phyloP scores from a whole-genome alignment of 2,329 filamentous ascomycete genomes.

The Sporothrix sp. region DNA sequence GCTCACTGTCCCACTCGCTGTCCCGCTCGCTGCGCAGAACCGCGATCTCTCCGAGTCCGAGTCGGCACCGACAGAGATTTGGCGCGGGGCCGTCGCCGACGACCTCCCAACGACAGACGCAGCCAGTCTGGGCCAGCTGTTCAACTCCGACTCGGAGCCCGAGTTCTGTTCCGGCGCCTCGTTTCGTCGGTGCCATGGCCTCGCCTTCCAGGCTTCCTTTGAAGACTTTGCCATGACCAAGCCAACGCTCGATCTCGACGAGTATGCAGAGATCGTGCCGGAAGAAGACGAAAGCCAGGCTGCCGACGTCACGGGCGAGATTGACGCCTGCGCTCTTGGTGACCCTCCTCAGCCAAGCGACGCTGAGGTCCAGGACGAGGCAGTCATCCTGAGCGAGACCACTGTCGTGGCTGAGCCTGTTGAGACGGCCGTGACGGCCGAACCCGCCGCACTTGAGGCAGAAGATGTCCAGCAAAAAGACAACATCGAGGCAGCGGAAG shows the following conservation, averaged over 20 bases:
- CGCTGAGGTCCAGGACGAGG: no score
- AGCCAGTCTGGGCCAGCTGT: neutral
- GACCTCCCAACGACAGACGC: neutral
- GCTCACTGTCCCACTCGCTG: neutral
- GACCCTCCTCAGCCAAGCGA: no score
- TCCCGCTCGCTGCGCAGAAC: neutral
- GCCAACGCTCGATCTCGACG: slow-evolving; percentile 6
- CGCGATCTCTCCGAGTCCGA: neutral
- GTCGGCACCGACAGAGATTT: neutral
- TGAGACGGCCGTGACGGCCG: no score
- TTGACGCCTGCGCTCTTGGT: no score
- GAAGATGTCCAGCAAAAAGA: no score
- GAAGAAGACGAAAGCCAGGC: neutral
- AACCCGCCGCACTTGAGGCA: no score
- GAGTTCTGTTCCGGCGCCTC: neutral
- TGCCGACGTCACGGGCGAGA: no score
- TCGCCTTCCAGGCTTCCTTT: slow-evolving; percentile 1
- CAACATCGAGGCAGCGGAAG: no score
- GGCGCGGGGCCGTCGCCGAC: neutral
- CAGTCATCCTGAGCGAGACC: no score
- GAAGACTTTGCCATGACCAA: slow-evolving; percentile 11
- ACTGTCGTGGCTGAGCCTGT: neutral
- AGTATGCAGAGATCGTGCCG: neutral
- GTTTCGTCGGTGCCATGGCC: neutral
- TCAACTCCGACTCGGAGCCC: neutral